Conservation (phyloP, 495 filamentous ascomycete species). For the Darksidea phi region DNA sequence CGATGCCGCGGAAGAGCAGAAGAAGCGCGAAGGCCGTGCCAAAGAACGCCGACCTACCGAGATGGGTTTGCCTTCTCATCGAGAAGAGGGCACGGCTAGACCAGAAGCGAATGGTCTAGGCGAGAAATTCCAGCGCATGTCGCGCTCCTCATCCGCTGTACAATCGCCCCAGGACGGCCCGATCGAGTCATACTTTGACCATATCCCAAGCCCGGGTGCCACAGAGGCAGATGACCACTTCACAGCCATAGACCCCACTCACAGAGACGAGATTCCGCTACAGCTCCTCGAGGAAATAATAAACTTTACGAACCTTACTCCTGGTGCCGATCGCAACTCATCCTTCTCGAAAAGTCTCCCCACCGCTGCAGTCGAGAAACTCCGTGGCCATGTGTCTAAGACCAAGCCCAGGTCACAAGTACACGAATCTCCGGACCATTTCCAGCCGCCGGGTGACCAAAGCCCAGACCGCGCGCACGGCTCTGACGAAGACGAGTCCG, state of each 20-base stretch:
- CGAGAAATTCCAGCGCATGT: neutral
- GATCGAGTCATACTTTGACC: slow-evolving; percentile 21
- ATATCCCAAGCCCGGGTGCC: slow-evolving; percentile 31
- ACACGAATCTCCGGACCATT: slow-evolving; percentile 21
- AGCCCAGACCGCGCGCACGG: slow-evolving; percentile 31
- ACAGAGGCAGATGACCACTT: slow-evolving; percentile 15
- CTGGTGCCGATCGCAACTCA: slow-evolving; percentile 51
- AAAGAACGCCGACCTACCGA: slow-evolving; percentile 26
- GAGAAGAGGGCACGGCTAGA: neutral
- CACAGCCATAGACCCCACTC: slow-evolving; percentile 22
- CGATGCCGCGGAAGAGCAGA: slow-evolving; percentile 54
- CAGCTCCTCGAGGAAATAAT: slow-evolving; percentile 63
- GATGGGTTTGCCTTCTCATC: neutral
- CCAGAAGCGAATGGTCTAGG: neutral
- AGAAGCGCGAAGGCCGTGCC: slow-evolving; percentile 38
- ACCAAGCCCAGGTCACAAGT: neutral
- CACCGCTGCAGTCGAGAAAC: slow-evolving; percentile 43
- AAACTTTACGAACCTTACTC: slow-evolving; percentile 57
- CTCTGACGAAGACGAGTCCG: slow-evolving; percentile 75
- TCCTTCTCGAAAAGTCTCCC: slow-evolving; percentile 60
- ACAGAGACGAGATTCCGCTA: slow-evolving; percentile 45
- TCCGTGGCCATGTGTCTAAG: neutral
- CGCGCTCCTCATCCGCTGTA: slow-evolving; percentile 7
- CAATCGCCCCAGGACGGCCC: slow-evolving; percentile 9
- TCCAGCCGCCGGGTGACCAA: slow-evolving; percentile 41